Percentiles rank a stretch among this genome's conserved stretches.
Evolutionary conservation across 1,284 basidiomycete species (phyloP).

Genomic region (Cystobasidium sp.): DNA sequence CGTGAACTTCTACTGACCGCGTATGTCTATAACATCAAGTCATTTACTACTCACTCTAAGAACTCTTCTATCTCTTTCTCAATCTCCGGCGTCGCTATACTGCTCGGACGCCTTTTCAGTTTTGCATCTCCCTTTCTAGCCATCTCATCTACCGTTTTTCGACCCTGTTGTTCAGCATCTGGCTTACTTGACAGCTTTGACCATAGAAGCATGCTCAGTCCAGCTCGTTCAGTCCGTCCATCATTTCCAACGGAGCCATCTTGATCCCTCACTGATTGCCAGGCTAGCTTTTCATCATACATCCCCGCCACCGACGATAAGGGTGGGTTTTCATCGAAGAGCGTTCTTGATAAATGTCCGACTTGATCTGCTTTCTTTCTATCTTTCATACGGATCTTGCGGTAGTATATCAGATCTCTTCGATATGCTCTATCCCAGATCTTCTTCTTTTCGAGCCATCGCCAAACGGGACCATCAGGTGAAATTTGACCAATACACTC

Average conservation of each 20-base stretch:
- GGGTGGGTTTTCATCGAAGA: slow-evolving; percentile 55
- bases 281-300: slow-evolving; percentile 55
- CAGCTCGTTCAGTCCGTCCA: slow-evolving; percentile 52
- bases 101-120: slow-evolving; percentile 53
- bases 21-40: no score
- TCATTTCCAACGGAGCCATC: slow-evolving; percentile 52
- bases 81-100: slow-evolving; percentile 27
- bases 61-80: slow-evolving; percentile 26
- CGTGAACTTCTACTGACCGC: neutral
- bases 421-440: slow-evolving; percentile 56
- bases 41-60: neutral
- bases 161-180: slow-evolving; percentile 52
- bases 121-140: slow-evolving; percentile 53
- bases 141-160: slow-evolving; percentile 54
- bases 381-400: slow-evolving; percentile 53
- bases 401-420: slow-evolving; percentile 52
- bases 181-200: slow-evolving; percentile 55
- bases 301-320: slow-evolving; percentile 54
- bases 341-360: slow-evolving; percentile 55
- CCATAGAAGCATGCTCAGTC: slow-evolving; percentile 33
- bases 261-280: slow-evolving; percentile 54
- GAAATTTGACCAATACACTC: slow-evolving; percentile 63
- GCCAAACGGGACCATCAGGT: slow-evolving; percentile 45
- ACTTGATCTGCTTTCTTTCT: slow-evolving; percentile 50
- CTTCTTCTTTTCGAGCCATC: slow-evolving; percentile 55